These are phyloP conservation scores for Ceratobasidium sp. DNA, from an alignment of 1,284 basidiomycete genomes.

Conservation along the genomic window DNA sequence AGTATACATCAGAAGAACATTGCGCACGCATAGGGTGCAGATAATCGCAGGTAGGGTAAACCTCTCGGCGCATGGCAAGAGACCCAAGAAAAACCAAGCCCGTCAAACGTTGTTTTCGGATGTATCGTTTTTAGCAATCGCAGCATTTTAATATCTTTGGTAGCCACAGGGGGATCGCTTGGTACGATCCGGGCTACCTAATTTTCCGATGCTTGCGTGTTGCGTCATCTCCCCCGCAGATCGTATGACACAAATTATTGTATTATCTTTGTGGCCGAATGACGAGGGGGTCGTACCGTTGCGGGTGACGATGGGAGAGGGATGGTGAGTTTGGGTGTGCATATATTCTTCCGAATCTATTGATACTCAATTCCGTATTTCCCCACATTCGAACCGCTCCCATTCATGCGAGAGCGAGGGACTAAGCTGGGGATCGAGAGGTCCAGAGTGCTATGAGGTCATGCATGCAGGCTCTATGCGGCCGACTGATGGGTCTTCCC, in stretches of 20 bases:
- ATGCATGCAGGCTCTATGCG: background rate
- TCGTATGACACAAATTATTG: conserved; percentile 9
- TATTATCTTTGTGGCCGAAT: background rate
- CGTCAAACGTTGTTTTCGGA: background rate
- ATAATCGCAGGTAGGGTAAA: background rate
- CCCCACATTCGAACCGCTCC: conserved; percentile 16
- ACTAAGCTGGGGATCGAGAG: conserved; percentile 12
- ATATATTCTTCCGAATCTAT: background rate
- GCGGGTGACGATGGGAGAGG: conserved; percentile 6
- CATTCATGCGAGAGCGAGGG: background rate
- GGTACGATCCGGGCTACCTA: conserved; percentile 6
- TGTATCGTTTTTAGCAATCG: background rate
- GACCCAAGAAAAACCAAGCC: background rate
- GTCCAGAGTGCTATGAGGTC: conserved; percentile 27
- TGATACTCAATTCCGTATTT: conserved; percentile 13
- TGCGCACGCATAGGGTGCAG: conserved; percentile 8
- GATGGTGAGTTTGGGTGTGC: background rate
- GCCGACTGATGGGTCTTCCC: background rate
- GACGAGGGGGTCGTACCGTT: conserved; percentile 1
- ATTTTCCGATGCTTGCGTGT: conserved; percentile 4
- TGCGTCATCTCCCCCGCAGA: conserved; percentile 33
- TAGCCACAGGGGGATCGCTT: conserved; percentile 39
- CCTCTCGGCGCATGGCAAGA: background rate
- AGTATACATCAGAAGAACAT: background rate
- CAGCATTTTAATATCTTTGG: conserved; percentile 6